Evolutionary conservation across 2,329 filamentous ascomycete species (phyloP).

Genomic region (Pseudopithomyces chartarum): DNA sequence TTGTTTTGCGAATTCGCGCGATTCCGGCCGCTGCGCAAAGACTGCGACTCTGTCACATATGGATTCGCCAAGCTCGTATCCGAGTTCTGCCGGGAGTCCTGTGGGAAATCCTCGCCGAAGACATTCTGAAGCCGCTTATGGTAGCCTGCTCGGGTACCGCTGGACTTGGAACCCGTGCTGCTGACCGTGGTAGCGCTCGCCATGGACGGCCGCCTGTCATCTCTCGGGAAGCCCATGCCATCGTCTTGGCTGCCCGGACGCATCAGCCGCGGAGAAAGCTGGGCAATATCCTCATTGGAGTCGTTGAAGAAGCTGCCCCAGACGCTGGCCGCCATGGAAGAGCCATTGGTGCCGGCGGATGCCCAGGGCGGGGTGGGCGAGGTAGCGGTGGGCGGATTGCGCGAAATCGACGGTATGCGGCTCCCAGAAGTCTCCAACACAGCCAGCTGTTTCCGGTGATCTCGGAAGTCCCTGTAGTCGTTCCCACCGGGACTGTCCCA

Average conservation of each 20-base stretch:
- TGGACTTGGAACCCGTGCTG: slow-evolving; percentile 80
- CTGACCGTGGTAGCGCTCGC: slow-evolving; percentile 87
- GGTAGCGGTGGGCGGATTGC: slow-evolving; percentile 62
- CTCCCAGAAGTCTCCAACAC: slow-evolving; percentile 67
- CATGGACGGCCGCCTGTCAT: slow-evolving; percentile 83
- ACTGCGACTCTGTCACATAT: slow-evolving; percentile 60
- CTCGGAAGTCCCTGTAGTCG: slow-evolving; percentile 64
- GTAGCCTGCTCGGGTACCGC: slow-evolving; percentile 67
- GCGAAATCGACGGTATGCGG: slow-evolving; percentile 61
- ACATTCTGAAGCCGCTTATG: slow-evolving; percentile 86
- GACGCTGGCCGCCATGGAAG: slow-evolving; percentile 50
- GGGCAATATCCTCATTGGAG: slow-evolving; percentile 71
- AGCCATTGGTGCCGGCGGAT: slow-evolving; percentile 49
- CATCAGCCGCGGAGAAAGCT: slow-evolving; percentile 70
- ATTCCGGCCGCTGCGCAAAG: slow-evolving; percentile 70
- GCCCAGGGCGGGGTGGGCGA: slow-evolving; percentile 60
- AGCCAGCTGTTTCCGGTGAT: slow-evolving; percentile 70
- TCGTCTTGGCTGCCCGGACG: slow-evolving; percentile 60
- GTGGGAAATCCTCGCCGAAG: slow-evolving; percentile 86
- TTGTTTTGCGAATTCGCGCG: slow-evolving; percentile 83
- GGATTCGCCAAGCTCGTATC: slow-evolving; percentile 67
- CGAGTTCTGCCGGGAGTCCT: slow-evolving; percentile 68
- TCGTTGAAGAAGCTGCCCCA: slow-evolving; percentile 72
- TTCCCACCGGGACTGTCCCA: slow-evolving; percentile 61
- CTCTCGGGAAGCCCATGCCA: slow-evolving; percentile 54